Conservation (phyloP, 78 protist genomes). For the Emiliania huxleyi region DNA sequence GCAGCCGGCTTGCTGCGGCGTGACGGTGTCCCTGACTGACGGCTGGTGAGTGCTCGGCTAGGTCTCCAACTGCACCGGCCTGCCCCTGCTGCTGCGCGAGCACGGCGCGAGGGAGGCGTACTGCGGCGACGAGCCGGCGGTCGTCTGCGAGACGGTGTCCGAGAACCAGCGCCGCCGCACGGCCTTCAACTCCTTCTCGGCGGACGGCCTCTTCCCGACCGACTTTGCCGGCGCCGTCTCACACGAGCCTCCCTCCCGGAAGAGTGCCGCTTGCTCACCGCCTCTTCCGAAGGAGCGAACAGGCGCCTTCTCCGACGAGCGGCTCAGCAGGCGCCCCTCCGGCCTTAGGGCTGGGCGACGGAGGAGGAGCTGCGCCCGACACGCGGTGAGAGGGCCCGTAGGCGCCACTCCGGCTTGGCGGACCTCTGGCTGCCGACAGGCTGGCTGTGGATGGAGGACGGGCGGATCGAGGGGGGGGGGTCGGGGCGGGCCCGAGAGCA, state of each 20-base stretch:
- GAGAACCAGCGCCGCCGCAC: slow-evolving; percentile 1
- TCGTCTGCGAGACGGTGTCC: neutral
- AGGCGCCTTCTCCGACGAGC: neutral
- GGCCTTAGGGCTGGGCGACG: no score
- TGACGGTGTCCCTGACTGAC: no score
- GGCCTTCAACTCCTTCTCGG: neutral
- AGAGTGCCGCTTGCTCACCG: no score
- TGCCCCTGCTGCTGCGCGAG: neutral
- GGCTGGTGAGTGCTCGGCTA: no score
- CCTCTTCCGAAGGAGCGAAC: no score
- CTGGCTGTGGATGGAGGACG: neutral
- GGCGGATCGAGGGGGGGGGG: neutral
- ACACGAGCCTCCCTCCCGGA: no score
- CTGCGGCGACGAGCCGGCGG: neutral
- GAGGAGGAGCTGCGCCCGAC: no score
- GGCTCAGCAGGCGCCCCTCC: neutral
- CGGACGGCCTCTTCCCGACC: neutral
- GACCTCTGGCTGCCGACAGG: neutral
- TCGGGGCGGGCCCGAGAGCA: no score
- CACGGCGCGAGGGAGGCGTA: neutral
- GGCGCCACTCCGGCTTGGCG: neutral
- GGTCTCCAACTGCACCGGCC: neutral
- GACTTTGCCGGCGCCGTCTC: no score
- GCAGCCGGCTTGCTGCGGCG: no score
- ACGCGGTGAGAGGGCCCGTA: no score